Conservation (phyloP, 2,329 filamentous ascomycete species). For the Fusarium sp. region DNA sequence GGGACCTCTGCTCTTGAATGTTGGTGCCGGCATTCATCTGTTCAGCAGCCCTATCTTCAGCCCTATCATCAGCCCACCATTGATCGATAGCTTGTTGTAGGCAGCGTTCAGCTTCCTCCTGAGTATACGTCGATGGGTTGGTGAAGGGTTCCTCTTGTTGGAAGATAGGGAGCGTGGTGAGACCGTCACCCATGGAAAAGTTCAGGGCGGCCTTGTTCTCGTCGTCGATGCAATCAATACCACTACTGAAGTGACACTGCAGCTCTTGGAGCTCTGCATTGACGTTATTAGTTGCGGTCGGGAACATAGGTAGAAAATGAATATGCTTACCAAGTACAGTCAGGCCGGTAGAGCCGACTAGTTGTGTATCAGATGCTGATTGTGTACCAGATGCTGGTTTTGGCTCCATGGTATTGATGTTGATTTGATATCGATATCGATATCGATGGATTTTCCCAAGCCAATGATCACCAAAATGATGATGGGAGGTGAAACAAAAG, state of each 20-base stretch:
- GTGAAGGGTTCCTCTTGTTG: not conserved
- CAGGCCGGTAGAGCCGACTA: too few relatives aligned
- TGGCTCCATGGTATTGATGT: not conserved
- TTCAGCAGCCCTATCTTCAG: not conserved
- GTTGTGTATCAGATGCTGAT: not conserved
- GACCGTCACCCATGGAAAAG: accelerated
- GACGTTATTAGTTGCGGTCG: not conserved
- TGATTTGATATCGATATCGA: not conserved
- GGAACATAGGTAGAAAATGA: not conserved
- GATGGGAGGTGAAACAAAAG: too few relatives aligned
- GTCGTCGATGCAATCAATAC: not conserved
- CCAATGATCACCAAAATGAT: not conserved
- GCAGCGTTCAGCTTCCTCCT: not conserved
- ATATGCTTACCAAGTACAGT: not conserved
- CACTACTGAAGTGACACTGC: too few relatives aligned
- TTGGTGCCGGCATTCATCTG: not conserved
- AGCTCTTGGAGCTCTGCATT: not conserved
- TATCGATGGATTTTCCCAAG: not conserved
- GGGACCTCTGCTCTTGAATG: not conserved
- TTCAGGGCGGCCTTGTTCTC: not conserved
- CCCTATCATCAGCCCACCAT: not conserved
- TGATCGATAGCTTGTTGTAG: not conserved
- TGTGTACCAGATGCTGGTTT: not conserved
- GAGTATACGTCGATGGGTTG: not conserved
- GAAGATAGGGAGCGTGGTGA: not conserved